Percentiles rank a stretch among this genome's conserved stretches.
phyloP scores from a whole-genome alignment of 1,284 basidiomycete species.

The Pulchroboletus neoregius region DNA sequence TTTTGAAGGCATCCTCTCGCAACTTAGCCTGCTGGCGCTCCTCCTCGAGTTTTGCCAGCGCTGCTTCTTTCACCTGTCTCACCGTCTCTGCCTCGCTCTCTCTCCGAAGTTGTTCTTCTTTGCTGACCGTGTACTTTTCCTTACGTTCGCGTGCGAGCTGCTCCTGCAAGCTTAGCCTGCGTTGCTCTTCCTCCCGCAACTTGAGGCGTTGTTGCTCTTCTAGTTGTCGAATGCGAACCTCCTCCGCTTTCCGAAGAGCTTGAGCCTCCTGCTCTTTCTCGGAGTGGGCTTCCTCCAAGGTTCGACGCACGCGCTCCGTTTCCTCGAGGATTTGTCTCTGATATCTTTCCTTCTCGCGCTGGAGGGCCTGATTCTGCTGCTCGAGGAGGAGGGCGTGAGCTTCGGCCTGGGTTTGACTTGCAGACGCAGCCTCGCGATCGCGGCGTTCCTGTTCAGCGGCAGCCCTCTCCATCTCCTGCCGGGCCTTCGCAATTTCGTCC shows the following conservation, averaged over 20 bases:
- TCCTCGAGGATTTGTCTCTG: conserved; percentile 27
- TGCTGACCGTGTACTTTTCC: conserved; percentile 13
- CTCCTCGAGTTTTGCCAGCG: conserved; percentile 25
- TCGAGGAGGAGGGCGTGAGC: conserved; percentile 28
- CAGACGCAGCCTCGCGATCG: conserved; percentile 25
- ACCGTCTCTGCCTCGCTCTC: conserved; percentile 23
- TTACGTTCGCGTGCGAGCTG: conserved; percentile 27
- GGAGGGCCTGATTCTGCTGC: conserved; percentile 20
- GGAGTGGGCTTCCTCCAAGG: conserved; percentile 28
- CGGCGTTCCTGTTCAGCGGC: conserved; percentile 26
- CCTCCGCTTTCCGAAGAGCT: conserved; percentile 22
- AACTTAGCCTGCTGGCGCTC: conserved; percentile 28
- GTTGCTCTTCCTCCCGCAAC: conserved; percentile 31
- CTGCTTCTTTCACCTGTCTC: conserved; percentile 19
- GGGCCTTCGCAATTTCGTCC: conserved; percentile 28
- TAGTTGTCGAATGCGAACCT: conserved; percentile 26
- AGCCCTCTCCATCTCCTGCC: conserved; percentile 25
- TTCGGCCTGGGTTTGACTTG: conserved; percentile 28
- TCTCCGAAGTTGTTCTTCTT: conserved; percentile 18
- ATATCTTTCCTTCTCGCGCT: conserved; percentile 28
- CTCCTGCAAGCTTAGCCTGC: conserved; percentile 24
- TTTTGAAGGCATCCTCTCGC: conserved; percentile 24
- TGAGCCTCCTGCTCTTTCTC: conserved; percentile 26
- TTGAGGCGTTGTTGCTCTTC: conserved; percentile 30
- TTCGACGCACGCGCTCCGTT: conserved; percentile 27